A percentile compares a stretch with the other conserved stretches of the same genome.
phyloP scores from a whole-genome alignment of 2,329 filamentous ascomycete species.

The Xylaria sp. region DNA sequence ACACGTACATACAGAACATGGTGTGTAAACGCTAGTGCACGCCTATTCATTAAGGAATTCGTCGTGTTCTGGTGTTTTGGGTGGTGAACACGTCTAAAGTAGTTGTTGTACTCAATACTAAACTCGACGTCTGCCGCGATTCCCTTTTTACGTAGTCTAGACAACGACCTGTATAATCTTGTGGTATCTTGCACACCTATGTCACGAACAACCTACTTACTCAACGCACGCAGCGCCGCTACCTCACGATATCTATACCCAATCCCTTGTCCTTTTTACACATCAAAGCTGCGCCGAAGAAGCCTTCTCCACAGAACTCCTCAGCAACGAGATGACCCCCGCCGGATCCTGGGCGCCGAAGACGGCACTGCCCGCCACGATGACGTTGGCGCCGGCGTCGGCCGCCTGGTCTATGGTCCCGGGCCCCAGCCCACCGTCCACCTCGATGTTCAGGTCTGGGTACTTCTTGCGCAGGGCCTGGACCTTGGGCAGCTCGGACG shows the following conservation, averaged over 20 bases:
- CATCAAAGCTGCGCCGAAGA: slow-evolving; percentile 48
- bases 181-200: not conserved
- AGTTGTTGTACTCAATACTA: slow-evolving; percentile 2
- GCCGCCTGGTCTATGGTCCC: slow-evolving; percentile 93
- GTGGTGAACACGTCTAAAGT: not conserved
- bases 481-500: slow-evolving; percentile 93
- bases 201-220: not conserved
- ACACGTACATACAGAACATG: not conserved
- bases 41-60: not conserved
- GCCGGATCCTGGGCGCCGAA: slow-evolving; percentile 91
- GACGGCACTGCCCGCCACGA: slow-evolving; percentile 94
- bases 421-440: slow-evolving; percentile 90
- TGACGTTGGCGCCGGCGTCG: slow-evolving; percentile 96
- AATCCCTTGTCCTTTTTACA: not conserved
- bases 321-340: slow-evolving; percentile 84
- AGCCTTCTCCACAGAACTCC: slow-evolving; percentile 78
- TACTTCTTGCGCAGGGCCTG: slow-evolving; percentile 83
- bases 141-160: slow-evolving; percentile 17
- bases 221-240: not conserved
- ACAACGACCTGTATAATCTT: slow-evolving; percentile 8
- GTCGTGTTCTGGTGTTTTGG: not conserved
- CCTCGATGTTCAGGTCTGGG: slow-evolving; percentile 94
- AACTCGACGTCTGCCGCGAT: not conserved
- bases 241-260: not conserved
- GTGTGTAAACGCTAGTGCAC: not conserved